A percentile compares a stretch with the other conserved stretches of the same genome.
Evolutionary conservation across 2,329 filamentous ascomycete species (phyloP).

Genomic region (Curvularia sp.): DNA sequence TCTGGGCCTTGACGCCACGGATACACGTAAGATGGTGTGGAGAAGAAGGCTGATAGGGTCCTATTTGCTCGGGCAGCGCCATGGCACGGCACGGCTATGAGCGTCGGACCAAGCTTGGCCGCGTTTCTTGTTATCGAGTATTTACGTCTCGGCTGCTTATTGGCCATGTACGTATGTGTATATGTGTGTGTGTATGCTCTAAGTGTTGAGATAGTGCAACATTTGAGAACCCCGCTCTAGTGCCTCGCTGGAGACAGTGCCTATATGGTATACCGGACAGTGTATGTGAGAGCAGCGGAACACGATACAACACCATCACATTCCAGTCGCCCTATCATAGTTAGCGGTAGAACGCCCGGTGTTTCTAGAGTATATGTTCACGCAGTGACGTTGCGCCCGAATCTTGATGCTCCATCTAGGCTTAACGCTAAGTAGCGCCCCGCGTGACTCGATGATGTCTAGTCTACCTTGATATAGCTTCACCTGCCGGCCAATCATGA

Average conservation of each 20-base stretch:
- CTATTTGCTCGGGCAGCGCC: neutral
- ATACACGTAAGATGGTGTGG: neutral
- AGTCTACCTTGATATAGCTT: neutral
- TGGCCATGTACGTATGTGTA: neutral
- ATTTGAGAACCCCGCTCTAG: conserved; percentile 1
- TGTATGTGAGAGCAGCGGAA: neutral
- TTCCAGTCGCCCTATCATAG: neutral
- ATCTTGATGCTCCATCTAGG: neutral
- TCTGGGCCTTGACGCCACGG: neutral
- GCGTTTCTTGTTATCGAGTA: neutral
- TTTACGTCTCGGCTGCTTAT: conserved; percentile 4
- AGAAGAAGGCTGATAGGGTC: neutral
- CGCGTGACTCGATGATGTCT: neutral
- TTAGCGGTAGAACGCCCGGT: neutral
- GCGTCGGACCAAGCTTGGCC: conserved; percentile 5
- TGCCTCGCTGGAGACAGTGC: neutral
- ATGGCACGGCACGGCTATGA: conserved; percentile 5
- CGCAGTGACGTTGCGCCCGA: neutral
- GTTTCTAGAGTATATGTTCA: neutral
- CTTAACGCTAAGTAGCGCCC: neutral
- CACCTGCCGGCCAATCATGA: neutral
- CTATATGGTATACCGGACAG: neutral
- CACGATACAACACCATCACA: neutral
- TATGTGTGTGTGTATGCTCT: neutral
- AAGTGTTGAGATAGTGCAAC: neutral